phyloP scores from a whole-genome alignment of 1,284 basidiomycete species.

The Boletus sp. region DNA sequence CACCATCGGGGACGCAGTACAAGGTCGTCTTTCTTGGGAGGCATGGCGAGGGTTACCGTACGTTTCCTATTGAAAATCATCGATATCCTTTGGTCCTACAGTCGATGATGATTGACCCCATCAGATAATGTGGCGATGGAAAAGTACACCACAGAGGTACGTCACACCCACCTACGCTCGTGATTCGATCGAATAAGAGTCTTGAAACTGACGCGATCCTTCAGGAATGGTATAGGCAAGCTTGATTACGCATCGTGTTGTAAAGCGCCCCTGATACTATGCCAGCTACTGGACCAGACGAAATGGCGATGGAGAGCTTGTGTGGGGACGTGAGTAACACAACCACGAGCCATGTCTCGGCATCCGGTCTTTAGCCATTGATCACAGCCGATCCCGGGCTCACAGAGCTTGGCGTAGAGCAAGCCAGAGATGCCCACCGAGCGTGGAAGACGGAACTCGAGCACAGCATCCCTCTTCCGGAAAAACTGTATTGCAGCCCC shows the following conservation, averaged over 20 bases:
- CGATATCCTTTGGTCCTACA: not conserved
- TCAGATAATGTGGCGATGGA: slow-evolving; percentile 72
- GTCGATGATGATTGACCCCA: not conserved
- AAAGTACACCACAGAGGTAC: slow-evolving; percentile 64
- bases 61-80: not conserved
- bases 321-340: slow-evolving; percentile 71
- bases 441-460: slow-evolving; percentile 62
- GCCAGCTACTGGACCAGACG: slow-evolving; percentile 69
- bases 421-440: slow-evolving; percentile 56
- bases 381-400: slow-evolving; percentile 71
- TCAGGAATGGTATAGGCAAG: slow-evolving; percentile 58
- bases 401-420: slow-evolving; percentile 61
- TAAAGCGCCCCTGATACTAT: not conserved
- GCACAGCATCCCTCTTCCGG: slow-evolving; percentile 57
- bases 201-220: not conserved
- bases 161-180: slow-evolving; percentile 14
- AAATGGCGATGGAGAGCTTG: slow-evolving; percentile 67
- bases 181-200: not conserved
- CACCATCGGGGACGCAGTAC: slow-evolving; percentile 42
- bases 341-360: not conserved
- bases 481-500: slow-evolving; percentile 69
- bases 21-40: slow-evolving; percentile 68
- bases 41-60: slow-evolving; percentile 70
- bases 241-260: slow-evolving; percentile 2
- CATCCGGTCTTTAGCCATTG: slow-evolving; percentile 1